Evolutionary conservation across 2,329 filamentous ascomycete genomes (phyloP), one percentile per base, ranked within the genome.

Genomic region (Bipolaris sorokiniana): DNA sequence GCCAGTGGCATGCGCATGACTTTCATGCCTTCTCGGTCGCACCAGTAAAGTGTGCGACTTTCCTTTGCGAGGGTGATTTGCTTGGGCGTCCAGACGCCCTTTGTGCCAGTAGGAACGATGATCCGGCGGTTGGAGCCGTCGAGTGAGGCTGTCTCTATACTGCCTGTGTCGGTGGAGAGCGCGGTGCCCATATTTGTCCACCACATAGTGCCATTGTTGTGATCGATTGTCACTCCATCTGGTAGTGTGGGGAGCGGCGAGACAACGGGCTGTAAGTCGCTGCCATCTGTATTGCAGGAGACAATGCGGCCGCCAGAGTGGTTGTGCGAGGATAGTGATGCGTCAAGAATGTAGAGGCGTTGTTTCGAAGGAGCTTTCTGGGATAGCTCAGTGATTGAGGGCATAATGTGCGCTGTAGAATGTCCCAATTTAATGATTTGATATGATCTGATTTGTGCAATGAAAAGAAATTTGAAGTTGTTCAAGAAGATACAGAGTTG

Each of bases 11-110:
- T 45, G 15, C 42, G 42, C 42, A 45, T 45, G n/a, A 45, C 42
- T 5, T 45, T 45, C 42, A 45, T 45, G 42, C 42, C 42, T 45
- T 45, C 42, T 7, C 42, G 23, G n/a, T 45, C 42, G 42, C 42
- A 45, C 42, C 42, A 45, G 16, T 45, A 45, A 11, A 45, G 42
- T 1, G 42, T 45, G 42, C 42, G 42, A 28, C 26, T 45, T n/a
- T 45, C 26, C n/a, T 5, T 33, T 33, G 42, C 42, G 10, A 45
- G 7, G 4, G 42, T 45, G 3, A 45, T 33, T 16, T 45, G 42
- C n/a, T 45, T 45, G n/a, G 42, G 42, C 13, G 42, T 45, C 42
- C 42, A 45, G n/a, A 45, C 42, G 10, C 42, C 42, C 5, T 18
- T 45, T 5, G 42, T 31, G n/a, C 42, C 42, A 2, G 42, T 13